A percentile compares a stretch with the other conserved stretches of the same genome.
Evolutionary conservation across 2,329 filamentous ascomycete genomes (phyloP).

Genomic region (Pseudogymnoascus sp.): DNA sequence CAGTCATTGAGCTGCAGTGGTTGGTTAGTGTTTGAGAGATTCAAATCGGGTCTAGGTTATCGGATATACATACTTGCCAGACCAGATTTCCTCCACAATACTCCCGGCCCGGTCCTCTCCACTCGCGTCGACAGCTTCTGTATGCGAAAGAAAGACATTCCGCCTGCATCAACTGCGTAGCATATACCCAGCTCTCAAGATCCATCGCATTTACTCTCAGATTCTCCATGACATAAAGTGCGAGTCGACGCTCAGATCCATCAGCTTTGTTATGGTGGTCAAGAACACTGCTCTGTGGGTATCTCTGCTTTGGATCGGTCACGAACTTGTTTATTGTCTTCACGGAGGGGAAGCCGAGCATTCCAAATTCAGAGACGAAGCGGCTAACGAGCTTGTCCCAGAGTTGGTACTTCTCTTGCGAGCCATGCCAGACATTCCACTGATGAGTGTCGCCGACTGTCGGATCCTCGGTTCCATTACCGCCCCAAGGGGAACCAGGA

Average conservation of each 20-base stretch:
- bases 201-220: conserved; percentile 55
- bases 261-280: conserved; percentile 92
- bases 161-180: conserved; percentile 57
- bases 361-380: conserved; percentile 87
- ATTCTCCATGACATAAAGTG: conserved; percentile 81
- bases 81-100: conserved; percentile 67
- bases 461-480: conserved; percentile 54
- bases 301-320: conserved; percentile 53
- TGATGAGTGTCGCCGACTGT: conserved; percentile 48
- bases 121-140: conserved; percentile 62
- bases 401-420: conserved; percentile 79
- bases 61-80: conserved; percentile 41
- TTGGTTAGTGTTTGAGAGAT: neutral
- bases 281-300: conserved; percentile 71
- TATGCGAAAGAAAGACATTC: conserved; percentile 56
- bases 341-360: conserved; percentile 68
- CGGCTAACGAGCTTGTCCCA: conserved; percentile 74
- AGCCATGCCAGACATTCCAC: conserved; percentile 68
- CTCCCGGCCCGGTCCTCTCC: conserved; percentile 59
- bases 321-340: conserved; percentile 73
- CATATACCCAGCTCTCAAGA: conserved; percentile 59
- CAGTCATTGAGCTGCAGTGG: conserved; percentile 61
- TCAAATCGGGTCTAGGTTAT: conserved; percentile 22
- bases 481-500: conserved; percentile 76
- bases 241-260: conserved; percentile 74